Conservation (phyloP, 345 rosid genomes). For the Lepidium africanum region DNA sequence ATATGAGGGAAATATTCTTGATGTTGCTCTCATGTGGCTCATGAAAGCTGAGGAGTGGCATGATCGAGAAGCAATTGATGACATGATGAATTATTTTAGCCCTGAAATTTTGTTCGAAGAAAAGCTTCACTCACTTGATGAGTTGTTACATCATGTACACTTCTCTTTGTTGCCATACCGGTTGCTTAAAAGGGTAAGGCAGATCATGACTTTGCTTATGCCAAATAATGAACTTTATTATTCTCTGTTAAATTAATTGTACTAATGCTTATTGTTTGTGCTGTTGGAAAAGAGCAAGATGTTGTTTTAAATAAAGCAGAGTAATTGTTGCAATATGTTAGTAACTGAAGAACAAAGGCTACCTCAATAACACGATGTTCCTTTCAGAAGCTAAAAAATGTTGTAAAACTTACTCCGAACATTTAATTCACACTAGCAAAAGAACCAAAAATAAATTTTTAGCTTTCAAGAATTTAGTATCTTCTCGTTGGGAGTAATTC, state of each 20-base stretch:
- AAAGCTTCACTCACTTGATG: constrained; percentile 50
- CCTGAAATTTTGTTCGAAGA: constrained; percentile 48
- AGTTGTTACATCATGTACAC: constrained; percentile 61
- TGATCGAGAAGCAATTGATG: constrained; percentile 68
- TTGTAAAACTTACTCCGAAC: too few relatives aligned
- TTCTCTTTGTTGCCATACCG: constrained; percentile 61
- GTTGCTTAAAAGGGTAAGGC: constrained; percentile 62
- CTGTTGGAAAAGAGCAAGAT: constrained; percentile 58
- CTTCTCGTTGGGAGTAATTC: too few relatives aligned
- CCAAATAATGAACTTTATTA: neutral
- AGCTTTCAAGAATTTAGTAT: too few relatives aligned
- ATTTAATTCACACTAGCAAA: too few relatives aligned
- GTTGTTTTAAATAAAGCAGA: too few relatives aligned
- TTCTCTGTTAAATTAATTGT: neutral
- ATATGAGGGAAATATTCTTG: constrained; percentile 81
- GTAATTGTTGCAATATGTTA: too few relatives aligned
- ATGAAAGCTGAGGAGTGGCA: constrained; percentile 50
- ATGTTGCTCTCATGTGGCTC: constrained; percentile 89
- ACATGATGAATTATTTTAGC: constrained; percentile 32
- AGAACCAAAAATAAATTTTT: too few relatives aligned
- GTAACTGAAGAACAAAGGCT: too few relatives aligned
- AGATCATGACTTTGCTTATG: constrained; percentile 7
- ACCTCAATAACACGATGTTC: too few relatives aligned
- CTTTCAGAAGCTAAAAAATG: too few relatives aligned
- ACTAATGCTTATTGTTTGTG: constrained; percentile 22